Evolutionary conservation across 2,329 filamentous ascomycete genomes (phyloP).

Genomic region (Lasiodiplodia gonubiensis): DNA sequence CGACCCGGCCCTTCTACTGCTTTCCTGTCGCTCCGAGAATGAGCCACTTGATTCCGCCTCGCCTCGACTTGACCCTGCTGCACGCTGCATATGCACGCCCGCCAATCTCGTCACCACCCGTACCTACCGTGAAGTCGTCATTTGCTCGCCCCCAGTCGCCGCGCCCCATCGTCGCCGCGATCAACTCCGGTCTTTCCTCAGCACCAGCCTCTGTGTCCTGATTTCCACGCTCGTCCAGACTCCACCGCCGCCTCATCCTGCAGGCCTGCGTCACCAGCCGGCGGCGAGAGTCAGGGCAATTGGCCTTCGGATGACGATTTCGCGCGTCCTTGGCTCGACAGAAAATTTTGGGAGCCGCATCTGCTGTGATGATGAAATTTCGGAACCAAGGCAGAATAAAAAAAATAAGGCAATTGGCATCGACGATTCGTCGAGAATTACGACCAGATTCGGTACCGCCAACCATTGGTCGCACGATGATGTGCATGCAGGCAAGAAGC

Average conservation of each 20-base stretch:
- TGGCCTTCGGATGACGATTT: too few species aligned
- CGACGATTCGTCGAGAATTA: background rate
- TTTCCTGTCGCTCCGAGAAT: background rate
- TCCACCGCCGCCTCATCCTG: background rate
- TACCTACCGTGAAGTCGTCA: background rate
- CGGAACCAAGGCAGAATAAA: background rate
- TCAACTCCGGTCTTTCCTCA: background rate
- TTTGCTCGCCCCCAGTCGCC: background rate
- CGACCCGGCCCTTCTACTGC: background rate
- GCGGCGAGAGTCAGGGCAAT: too few species aligned
- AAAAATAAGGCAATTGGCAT: background rate
- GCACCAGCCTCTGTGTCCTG: background rate
- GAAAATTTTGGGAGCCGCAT: background rate
- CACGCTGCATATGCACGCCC: constrained; percentile 21
- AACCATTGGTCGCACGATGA: constrained; percentile 1
- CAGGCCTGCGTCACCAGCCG: constrained; percentile 6
- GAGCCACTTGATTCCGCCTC: constrained; percentile 19
- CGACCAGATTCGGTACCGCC: background rate
- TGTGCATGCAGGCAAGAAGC: background rate
- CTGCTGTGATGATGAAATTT: background rate
- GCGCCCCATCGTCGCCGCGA: background rate
- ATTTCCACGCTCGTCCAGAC: background rate
- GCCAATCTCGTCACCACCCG: constrained; percentile 20
- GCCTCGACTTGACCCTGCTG: constrained; percentile 23
- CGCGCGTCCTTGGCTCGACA: too few species aligned